Evolutionary conservation across 2,329 filamentous ascomycete genomes (phyloP), one percentile per base, ranked within the genome.

Genomic region (Raffaelea arxii): DNA sequence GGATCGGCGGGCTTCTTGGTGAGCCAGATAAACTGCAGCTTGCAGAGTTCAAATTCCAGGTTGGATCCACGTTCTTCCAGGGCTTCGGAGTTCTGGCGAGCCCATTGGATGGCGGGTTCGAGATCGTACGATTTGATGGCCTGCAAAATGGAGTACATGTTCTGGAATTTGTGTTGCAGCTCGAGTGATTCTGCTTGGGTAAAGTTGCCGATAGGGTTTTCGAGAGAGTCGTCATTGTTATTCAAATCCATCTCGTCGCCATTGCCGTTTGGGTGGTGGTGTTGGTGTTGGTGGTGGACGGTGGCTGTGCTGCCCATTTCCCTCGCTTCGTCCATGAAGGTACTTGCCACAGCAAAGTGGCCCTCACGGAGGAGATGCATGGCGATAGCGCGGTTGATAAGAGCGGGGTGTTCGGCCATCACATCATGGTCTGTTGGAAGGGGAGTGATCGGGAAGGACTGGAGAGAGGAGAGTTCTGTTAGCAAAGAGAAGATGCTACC

Each of bases 281-380:
- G n/a, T n/a, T n/a, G n/a, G n/a, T n/a, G n/a, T n/a, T n/a, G n/a
- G 42, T 50, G 59, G 44, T 63, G 59, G 24, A 58, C 58, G 35
- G 65, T 59, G 24, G 58, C 56, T 39, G 61, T 56, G 14, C 55
- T 25, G 47, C 50, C 32, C 50, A 51, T 38, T 45, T 57, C 38
- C 35, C 52, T 40, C 51, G 70, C 78, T 69, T 97, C 92, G 14
- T 75, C 69, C 42, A 95, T 78, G 56, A 98, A 96, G 2, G 82
- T 88, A 16, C 82, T 80, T 12, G 91, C 91, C 2, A 95, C 90
- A 21, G 74, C 75, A 63, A 98, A 98, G 60, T 95, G 86, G 42
- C 92, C 92, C 66, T 97, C 91, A 36, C 92, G 86, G 35, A 98
- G 75, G 21, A 98, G 76, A 60, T 98, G 92, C 89, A 97, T 96